Percentiles rank a stretch among this genome's conserved stretches.
These are phyloP conservation scores for Pyrenophora seminiperda DNA, from an alignment of 2,329 filamentous ascomycete species.

Conservation along the genomic window DNA sequence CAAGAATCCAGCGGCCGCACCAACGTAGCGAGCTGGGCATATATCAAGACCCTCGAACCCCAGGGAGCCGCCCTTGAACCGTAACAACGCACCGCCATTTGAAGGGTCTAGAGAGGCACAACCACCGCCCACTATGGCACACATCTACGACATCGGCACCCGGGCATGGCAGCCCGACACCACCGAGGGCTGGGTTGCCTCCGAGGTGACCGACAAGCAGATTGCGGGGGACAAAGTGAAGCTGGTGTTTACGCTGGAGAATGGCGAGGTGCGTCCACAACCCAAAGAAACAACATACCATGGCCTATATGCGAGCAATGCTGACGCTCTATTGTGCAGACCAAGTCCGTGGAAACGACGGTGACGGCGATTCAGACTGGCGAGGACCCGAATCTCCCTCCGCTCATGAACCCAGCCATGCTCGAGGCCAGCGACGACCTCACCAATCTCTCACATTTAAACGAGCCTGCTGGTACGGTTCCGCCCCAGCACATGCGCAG, in stretches of 20 bases:
- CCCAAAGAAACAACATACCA: neutral
- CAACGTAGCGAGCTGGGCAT: slow-evolving; percentile 26
- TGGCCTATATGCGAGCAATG: neutral
- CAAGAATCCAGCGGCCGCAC: slow-evolving; percentile 19
- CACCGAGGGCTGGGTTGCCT: slow-evolving; percentile 96
- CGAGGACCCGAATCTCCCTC: slow-evolving; percentile 79
- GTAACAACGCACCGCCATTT: slow-evolving; percentile 26
- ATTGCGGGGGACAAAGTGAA: slow-evolving; percentile 84
- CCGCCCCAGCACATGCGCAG: slow-evolving; percentile 7
- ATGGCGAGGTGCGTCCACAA: slow-evolving; percentile 75
- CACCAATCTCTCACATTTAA: slow-evolving; percentile 95
- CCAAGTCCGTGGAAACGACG: slow-evolving; percentile 78
- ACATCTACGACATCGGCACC: slow-evolving; percentile 94
- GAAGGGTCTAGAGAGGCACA: slow-evolving; percentile 20
- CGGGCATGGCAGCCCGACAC: slow-evolving; percentile 97
- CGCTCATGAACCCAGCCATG: slow-evolving; percentile 97
- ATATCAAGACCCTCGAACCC: slow-evolving; percentile 12
- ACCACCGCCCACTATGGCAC: slow-evolving; percentile 68
- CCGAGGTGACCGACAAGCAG: slow-evolving; percentile 86
- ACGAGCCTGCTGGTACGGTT: slow-evolving; percentile 88
- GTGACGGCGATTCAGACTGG: slow-evolving; percentile 75
- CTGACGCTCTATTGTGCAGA: slow-evolving; percentile 56
- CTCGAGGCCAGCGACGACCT: slow-evolving; percentile 98
- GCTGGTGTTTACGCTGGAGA: slow-evolving; percentile 86
- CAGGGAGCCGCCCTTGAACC: slow-evolving; percentile 34